These are phyloP conservation scores for Aspergillus diversus DNA, from an alignment of 495 filamentous ascomycete genomes.

Conservation along the genomic window DNA sequence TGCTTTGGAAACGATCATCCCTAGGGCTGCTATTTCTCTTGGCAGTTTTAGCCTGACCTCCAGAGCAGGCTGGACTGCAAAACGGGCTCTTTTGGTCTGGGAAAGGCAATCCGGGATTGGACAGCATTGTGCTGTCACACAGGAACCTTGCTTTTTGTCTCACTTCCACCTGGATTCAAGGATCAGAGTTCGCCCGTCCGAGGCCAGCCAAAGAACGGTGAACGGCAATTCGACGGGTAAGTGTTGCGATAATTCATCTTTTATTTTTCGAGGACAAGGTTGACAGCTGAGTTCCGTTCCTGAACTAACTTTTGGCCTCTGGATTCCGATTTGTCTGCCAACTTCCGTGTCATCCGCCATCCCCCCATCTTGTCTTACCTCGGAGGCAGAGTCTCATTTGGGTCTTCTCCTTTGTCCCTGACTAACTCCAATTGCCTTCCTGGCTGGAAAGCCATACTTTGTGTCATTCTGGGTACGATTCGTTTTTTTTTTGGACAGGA, in stretches of 20 bases:
- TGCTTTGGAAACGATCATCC: constrained; percentile 25
- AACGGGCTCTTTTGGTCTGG: no score
- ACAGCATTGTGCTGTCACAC: neutral
- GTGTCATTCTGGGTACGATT: no score
- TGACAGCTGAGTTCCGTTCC: neutral
- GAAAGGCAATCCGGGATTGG: neutral
- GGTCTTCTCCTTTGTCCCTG: neutral
- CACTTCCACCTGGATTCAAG: neutral
- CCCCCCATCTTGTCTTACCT: constrained; percentile 2
- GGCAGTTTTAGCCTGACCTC: no score
- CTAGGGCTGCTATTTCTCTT: neutral
- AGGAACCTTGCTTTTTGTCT: constrained; percentile 5
- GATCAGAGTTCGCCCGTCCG: neutral
- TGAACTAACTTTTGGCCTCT: neutral
- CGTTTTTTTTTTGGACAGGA: no score
- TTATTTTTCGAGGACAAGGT: no score
- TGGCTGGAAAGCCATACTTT: no score
- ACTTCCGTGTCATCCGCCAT: neutral
- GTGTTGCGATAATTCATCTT: neutral
- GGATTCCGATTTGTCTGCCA: neutral
- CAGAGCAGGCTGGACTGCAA: no score
- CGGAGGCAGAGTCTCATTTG: neutral
- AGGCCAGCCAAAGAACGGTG: constrained; percentile 3
- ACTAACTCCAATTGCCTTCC: no score
- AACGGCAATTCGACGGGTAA: neutral